A percentile compares a stretch with the other conserved stretches of the same genome.
These are phyloP conservation scores for Populus alba DNA, from an alignment of 345 rosid genomes.

Conservation along the genomic window DNA sequence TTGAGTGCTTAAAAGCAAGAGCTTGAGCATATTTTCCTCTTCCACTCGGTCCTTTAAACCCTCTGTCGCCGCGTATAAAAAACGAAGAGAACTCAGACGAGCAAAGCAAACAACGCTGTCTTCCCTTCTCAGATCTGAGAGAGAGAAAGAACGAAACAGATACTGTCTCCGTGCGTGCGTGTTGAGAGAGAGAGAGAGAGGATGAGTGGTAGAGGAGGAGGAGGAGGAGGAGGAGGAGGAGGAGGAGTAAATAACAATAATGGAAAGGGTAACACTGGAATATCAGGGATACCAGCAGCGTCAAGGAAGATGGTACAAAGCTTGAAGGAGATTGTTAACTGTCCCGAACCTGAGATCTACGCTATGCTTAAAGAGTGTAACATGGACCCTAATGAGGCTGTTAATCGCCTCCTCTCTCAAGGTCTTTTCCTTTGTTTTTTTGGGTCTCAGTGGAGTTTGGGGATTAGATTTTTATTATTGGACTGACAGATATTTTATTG, in stretches of 20 bases:
- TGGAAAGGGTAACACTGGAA: constrained; percentile 56
- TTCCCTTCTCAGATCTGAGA: constrained; percentile 24
- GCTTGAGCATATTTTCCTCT: neutral
- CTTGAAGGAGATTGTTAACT: constrained; percentile 95
- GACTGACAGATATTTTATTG: neutral
- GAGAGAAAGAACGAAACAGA: neutral
- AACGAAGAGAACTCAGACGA: neutral
- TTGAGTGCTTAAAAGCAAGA: constrained; percentile 18
- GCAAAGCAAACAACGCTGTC: neutral
- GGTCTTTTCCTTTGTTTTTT: constrained; percentile 35
- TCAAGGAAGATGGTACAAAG: constrained; percentile 84
- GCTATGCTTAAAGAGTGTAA: constrained; percentile 89
- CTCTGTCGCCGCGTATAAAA: neutral
- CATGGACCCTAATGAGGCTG: constrained; percentile 99
- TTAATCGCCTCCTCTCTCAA: constrained; percentile 89
- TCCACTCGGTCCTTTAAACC: neutral
- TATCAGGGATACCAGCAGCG: constrained; percentile 65
- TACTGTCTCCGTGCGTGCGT: neutral
- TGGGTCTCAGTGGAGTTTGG: neutral
- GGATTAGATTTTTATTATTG: neutral
- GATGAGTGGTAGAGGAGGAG: constrained; percentile 61
- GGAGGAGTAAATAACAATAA: constrained; percentile 31
- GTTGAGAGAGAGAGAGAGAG: constrained; percentile 22
- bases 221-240: constrained; percentile 58
- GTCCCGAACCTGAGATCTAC: constrained; percentile 91